Evolutionary conservation across 106 monocot species (phyloP).

Genomic region (Chionographis japonica): DNA sequence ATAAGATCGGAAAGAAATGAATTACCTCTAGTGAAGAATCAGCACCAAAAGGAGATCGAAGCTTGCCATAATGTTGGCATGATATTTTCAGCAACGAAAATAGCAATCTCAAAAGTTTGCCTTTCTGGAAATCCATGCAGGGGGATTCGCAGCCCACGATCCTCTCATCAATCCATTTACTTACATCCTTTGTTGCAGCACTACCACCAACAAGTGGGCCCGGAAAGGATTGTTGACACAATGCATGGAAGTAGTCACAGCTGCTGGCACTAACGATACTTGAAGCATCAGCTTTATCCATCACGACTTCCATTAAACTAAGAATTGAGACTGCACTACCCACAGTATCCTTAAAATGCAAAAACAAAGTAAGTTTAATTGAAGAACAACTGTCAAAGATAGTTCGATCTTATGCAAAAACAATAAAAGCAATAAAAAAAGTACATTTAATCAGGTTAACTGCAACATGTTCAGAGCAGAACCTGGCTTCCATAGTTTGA

Average conservation of each 20-base stretch:
- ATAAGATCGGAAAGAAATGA: background rate
- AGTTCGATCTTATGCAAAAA: background rate
- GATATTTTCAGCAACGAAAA: conserved; percentile 78
- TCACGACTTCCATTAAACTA: conserved; percentile 61
- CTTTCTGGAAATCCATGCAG: conserved; percentile 43
- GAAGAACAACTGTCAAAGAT: background rate
- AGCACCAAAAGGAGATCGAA: conserved; percentile 82
- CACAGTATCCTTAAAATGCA: conserved; percentile 34
- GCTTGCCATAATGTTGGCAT: conserved; percentile 86
- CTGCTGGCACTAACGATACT: conserved; percentile 4
- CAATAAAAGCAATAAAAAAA: background rate
- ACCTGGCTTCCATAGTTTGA: conserved; percentile 64
- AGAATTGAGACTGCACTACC: conserved; percentile 49
- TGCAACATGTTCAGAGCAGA: background rate
- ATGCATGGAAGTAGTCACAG: conserved; percentile 49
- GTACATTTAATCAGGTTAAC: background rate
- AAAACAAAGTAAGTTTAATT: conserved; percentile 3
- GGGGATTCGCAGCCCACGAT: conserved; percentile 49
- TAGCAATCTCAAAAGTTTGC: conserved; percentile 61
- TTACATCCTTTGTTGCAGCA: conserved; percentile 78
- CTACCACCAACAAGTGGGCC: conserved; percentile 93
- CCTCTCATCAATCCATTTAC: conserved; percentile 94
- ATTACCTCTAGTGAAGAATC: conserved; percentile 64
- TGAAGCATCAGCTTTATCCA: conserved; percentile 28
- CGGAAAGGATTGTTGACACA: conserved; percentile 80